Base-by-base conservation (phyloP, 1,139 yeast species). In the Candida labiduridarum region DNA sequence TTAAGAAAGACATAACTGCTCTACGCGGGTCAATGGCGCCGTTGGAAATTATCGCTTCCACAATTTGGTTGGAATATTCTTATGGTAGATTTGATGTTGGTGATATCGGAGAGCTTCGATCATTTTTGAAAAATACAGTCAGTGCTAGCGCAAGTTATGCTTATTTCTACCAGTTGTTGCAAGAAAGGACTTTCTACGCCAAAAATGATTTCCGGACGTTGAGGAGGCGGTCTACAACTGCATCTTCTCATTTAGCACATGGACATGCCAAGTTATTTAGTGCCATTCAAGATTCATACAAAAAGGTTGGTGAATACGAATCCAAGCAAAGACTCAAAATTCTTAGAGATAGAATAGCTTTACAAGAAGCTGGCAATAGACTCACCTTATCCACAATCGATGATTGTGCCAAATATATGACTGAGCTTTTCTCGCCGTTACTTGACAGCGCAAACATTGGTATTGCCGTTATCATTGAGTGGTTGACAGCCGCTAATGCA, bases 261-360 rank as follows among this genome's bases (percentile, higher is more conserved):
- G 67, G 65, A 2, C 61, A 57, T 42, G 54, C 55, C 25, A 59
- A 60, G 42, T 44, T 61, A 12, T 61, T 58, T 47, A 55, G 69
- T n/a, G 60, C 71, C 6, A 61, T 70, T 39, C 62, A 66, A 38
- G 69, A 68, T 38, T 59, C 66, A 0, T 71, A 71, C 52, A 65
- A 61, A 27, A 63, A 65, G 11, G 76, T 71, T 3, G 75, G 74
- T 0, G 60, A 61, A 30, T 69, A 57, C 52, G 76, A 71, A 52
- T 59, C 61, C 35, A 52, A 53, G 30, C 60, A 57, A 46, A 54
- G 74, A 34, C 56, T 57, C 18, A 54, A 55, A 4, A 53, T 67
- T 1, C 57, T 70, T 40, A 59, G 59, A 43, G 51, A 61, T 39
- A 59, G 67, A 46, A 57, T 69, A 7, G 51, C 59, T 29, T 58